Conservation (phyloP, 2,329 filamentous ascomycete genomes). For the Paramyrothecium sp. region DNA sequence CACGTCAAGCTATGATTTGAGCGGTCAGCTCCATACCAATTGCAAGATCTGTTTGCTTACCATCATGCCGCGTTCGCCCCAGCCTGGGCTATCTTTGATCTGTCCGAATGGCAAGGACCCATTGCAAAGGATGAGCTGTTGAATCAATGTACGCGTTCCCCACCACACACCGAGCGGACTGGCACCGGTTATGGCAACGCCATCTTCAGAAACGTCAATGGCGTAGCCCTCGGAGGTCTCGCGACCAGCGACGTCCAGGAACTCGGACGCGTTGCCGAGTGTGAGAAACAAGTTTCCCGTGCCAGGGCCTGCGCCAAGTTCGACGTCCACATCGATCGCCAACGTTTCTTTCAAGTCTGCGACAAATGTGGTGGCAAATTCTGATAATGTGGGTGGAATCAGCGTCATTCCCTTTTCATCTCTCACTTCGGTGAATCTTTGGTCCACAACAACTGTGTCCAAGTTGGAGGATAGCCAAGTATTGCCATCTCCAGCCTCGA, state of each 20-base stretch:
- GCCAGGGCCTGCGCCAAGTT: constrained; percentile 10
- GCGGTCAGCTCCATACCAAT: background rate
- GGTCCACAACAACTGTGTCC: constrained; percentile 39
- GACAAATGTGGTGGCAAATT: constrained; percentile 47
- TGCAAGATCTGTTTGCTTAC: background rate
- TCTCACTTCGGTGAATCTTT: constrained; percentile 32
- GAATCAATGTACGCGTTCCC: constrained; percentile 54
- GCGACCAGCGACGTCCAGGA: constrained; percentile 42
- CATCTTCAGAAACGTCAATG: constrained; percentile 35
- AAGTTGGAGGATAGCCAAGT: background rate
- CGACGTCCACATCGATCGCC: constrained; percentile 24
- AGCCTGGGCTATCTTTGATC: constrained; percentile 49
- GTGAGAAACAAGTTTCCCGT: constrained; percentile 42
- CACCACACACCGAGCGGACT: constrained; percentile 57
- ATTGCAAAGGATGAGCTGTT: constrained; percentile 40
- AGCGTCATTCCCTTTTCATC: constrained; percentile 46
- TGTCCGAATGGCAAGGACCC: constrained; percentile 38
- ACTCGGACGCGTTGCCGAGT: constrained; percentile 35
- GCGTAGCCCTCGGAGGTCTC: constrained; percentile 48
- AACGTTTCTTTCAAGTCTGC: constrained; percentile 27
- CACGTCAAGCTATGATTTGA: constrained; percentile 39
- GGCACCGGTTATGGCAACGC: constrained; percentile 47
- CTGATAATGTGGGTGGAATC: constrained; percentile 47
- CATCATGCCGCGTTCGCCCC: constrained; percentile 45
- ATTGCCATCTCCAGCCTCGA: background rate